phyloP scores from a whole-genome alignment of 306 rosid species.

The Ziziphus jujuba region DNA sequence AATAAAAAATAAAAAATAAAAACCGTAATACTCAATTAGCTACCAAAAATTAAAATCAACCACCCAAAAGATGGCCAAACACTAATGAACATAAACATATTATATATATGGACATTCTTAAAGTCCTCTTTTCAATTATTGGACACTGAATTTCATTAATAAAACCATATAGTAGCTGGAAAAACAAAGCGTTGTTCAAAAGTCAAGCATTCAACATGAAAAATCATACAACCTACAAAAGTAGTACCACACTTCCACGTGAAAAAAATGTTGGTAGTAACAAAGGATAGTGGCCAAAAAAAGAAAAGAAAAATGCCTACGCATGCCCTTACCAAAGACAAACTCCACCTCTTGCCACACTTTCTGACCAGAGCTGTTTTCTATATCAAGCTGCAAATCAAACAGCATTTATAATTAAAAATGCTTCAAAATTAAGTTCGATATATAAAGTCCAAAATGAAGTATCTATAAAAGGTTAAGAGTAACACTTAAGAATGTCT shows the following conservation, averaged over 20 bases:
- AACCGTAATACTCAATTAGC: no score
- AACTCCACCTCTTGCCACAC: slow-evolving; percentile 86
- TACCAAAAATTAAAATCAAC: no score
- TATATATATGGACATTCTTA: not conserved
- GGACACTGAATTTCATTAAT: not conserved
- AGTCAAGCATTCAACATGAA: not conserved
- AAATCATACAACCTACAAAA: not conserved
- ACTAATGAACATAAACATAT: no score
- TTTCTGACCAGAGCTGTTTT: slow-evolving; percentile 69
- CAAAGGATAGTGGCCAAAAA: not conserved
- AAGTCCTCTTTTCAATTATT: not conserved
- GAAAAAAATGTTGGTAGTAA: not conserved
- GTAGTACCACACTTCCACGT: not conserved
- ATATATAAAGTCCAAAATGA: not conserved
- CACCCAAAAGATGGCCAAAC: no score
- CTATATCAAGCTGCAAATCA: slow-evolving; percentile 82
- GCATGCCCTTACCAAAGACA: slow-evolving; percentile 69
- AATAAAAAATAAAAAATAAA: no score
- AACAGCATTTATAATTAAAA: slow-evolving; percentile 25
- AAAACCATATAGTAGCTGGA: not conserved
- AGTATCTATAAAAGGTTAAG: not conserved
- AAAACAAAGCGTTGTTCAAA: not conserved
- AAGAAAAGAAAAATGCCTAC: slow-evolving; percentile 2
- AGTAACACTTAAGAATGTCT: slow-evolving; percentile 8
- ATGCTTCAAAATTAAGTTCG: slow-evolving; percentile 5